Evolutionary conservation across 2,329 filamentous ascomycete species (phyloP).

Genomic region (Saccharata proteae): DNA sequence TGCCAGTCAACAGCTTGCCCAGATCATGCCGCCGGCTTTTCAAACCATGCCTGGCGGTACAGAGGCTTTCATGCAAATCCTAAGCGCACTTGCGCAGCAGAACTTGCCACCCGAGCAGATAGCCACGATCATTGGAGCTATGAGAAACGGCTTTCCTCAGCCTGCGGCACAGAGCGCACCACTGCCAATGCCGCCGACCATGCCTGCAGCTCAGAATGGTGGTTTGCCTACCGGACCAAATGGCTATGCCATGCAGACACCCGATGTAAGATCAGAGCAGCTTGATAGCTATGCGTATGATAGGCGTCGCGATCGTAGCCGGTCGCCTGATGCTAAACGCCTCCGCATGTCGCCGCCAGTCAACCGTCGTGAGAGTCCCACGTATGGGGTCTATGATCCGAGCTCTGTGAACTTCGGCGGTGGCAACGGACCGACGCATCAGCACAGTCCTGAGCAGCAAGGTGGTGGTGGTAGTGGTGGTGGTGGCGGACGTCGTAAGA

Average conservation of each 20-base stretch:
- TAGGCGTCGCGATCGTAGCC: conserved; percentile 22
- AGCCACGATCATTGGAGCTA: conserved; percentile 5
- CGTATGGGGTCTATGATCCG: conserved; percentile 61
- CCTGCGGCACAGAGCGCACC: neutral
- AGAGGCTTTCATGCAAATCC: conserved; percentile 8
- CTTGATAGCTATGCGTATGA: conserved; percentile 3
- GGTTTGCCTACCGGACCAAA: conserved; percentile 1
- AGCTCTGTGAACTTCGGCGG: conserved; percentile 40
- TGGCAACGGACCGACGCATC: conserved; percentile 26
- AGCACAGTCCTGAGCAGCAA: conserved; percentile 20
- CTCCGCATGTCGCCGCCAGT: conserved; percentile 50
- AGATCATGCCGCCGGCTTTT: conserved; percentile 19
- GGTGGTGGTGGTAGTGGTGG: conserved; percentile 43
- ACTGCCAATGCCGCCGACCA: neutral
- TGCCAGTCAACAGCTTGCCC: too few relatives aligned
- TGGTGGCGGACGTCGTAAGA: conserved; percentile 43
- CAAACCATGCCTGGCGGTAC: conserved; percentile 17
- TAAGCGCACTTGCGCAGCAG: conserved; percentile 8
- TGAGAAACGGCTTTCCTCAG: conserved; percentile 1
- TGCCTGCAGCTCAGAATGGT: conserved; percentile 2
- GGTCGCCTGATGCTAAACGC: conserved; percentile 67
- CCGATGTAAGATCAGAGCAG: too few relatives aligned
- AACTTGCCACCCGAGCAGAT: conserved; percentile 7
- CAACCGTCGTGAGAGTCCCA: conserved; percentile 53
- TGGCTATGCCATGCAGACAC: conserved; percentile 1